Evolutionary conservation across 2,329 filamentous ascomycete species (phyloP).

Genomic region (Cytospora paraplurivora): DNA sequence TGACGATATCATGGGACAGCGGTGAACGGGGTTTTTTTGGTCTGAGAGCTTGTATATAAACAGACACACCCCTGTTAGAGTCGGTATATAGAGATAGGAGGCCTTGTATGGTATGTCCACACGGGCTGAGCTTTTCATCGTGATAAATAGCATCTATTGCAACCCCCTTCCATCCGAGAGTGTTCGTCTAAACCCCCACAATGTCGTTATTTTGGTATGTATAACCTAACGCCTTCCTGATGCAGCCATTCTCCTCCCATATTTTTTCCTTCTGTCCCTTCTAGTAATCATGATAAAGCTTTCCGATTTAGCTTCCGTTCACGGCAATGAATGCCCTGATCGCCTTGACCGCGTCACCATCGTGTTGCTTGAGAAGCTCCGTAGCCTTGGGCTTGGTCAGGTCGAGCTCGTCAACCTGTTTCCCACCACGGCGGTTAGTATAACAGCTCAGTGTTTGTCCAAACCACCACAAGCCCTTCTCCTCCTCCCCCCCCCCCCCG

Average conservation of each 20-base stretch:
- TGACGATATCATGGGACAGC: constrained; percentile 26
- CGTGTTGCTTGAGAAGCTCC: constrained; percentile 70
- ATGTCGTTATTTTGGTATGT: neutral
- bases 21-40: neutral
- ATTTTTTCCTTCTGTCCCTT: neutral
- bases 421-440: no score
- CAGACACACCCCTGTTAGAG: neutral
- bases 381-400: constrained; percentile 71
- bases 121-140: neutral
- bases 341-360: constrained; percentile 69
- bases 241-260: neutral
- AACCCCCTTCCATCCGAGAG: neutral
- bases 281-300: neutral
- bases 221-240: constrained; percentile 5
- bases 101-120: neutral
- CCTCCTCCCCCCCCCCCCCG: neutral
- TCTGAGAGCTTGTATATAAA: neutral
- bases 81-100: neutral
- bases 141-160: neutral
- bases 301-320: constrained; percentile 5
- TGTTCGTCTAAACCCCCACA: no score
- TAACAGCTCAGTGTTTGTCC: no score
- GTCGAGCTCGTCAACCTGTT: constrained; percentile 70
- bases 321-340: constrained; percentile 58
- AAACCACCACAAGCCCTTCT: neutral